phyloP scores from a whole-genome alignment of 495 filamentous ascomycete genomes.

The Staphylotrichum longicolle region DNA sequence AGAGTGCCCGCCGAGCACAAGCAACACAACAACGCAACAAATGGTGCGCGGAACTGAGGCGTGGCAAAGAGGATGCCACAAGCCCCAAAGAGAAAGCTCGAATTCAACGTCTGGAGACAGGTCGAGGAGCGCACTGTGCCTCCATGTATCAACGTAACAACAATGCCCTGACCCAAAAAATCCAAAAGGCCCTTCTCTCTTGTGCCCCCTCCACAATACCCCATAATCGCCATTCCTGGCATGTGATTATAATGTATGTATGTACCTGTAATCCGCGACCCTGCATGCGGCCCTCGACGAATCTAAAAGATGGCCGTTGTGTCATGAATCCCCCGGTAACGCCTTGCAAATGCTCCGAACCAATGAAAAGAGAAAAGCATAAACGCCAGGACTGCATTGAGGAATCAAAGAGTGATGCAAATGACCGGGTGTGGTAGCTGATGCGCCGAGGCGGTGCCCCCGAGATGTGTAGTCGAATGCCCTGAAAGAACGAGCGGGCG shows the following conservation, averaged over 20 bases:
- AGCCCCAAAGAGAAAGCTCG: background rate
- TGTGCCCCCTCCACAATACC: slow-evolving; percentile 1
- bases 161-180: background rate
- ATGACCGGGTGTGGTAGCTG: too few relatives aligned
- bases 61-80: background rate
- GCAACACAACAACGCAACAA: background rate
- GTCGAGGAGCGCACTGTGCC: background rate
- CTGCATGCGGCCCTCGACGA: too few relatives aligned
- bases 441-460: too few relatives aligned
- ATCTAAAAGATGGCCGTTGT: too few relatives aligned
- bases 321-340: background rate
- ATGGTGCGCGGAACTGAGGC: background rate
- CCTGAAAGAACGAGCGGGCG: too few relatives aligned
- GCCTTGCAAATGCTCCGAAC: slow-evolving; percentile 2
- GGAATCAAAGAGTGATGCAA: too few relatives aligned
- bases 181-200: background rate
- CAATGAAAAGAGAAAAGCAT: background rate
- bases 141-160: background rate
- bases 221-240: slow-evolving; percentile 12
- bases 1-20: background rate
- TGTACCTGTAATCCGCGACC: slow-evolving; percentile 1
- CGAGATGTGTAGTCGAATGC: too few relatives aligned
- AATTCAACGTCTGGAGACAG: slow-evolving; percentile 3
- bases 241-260: slow-evolving; percentile 17
- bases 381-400: background rate